A percentile compares a stretch with the other conserved stretches of the same genome.
phyloP scores from a whole-genome alignment of 2,329 filamentous ascomycete species.

The Aspergillus proliferans region DNA sequence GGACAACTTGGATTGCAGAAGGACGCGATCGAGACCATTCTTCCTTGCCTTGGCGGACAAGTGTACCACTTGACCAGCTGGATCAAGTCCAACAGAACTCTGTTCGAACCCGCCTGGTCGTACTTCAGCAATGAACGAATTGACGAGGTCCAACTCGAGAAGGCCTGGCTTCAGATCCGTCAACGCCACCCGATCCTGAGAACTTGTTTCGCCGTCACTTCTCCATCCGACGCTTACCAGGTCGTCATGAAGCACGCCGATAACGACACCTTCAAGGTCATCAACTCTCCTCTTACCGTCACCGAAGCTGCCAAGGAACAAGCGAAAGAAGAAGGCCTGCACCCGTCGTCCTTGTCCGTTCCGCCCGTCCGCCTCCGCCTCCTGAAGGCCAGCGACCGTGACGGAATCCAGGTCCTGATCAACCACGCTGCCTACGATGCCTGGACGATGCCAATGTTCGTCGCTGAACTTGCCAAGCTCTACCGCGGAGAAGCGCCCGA shows the following conservation, averaged over 20 bases:
- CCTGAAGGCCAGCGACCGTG: conserved; percentile 19
- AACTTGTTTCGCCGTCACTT: conserved; percentile 26
- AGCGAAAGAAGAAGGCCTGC: conserved; percentile 16
- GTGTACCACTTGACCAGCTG: conserved; percentile 27
- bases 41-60: conserved; percentile 30
- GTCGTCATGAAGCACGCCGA: conserved; percentile 22
- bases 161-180: conserved; percentile 25
- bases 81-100: conserved; percentile 25
- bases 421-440: conserved; percentile 34
- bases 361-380: conserved; percentile 27
- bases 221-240: conserved; percentile 20
- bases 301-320: conserved; percentile 12
- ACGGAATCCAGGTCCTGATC: conserved; percentile 25
- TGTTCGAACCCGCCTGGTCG: conserved; percentile 27
- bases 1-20: conserved; percentile 10
- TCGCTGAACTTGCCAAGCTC: conserved; percentile 23
- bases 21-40: conserved; percentile 19
- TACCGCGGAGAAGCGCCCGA: conserved; percentile 14
- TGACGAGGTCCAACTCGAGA: conserved; percentile 17
- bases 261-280: conserved; percentile 17
- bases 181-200: conserved; percentile 28
- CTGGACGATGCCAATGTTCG: conserved; percentile 28
- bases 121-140: conserved; percentile 20
- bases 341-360: conserved; percentile 24
- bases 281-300: conserved; percentile 9